Conservation (phyloP, 176 grass and related monocot genomes). For the Musa beccarii region DNA sequence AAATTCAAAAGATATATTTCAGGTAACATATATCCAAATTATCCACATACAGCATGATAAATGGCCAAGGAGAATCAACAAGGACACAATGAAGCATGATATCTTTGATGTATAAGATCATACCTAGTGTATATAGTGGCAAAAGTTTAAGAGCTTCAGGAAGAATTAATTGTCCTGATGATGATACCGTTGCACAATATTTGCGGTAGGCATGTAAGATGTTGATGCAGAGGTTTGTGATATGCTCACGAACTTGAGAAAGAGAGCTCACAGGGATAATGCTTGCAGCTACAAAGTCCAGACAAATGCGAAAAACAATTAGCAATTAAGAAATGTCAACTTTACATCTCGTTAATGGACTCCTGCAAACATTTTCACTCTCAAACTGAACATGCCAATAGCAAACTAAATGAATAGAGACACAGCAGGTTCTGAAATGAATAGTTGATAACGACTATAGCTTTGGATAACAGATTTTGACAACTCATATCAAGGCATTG, state of each 20-base stretch:
- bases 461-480: too few relatives aligned
- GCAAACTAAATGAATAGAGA: not conserved
- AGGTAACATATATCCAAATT: not conserved
- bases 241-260: constrained; percentile 57
- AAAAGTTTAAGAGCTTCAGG: constrained; percentile 86
- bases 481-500: not conserved
- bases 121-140: constrained; percentile 85
- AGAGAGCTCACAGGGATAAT: constrained; percentile 39
- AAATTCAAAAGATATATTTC: too few relatives aligned
- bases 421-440: too few relatives aligned
- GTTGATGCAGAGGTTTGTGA: constrained; percentile 70
- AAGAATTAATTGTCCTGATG: constrained; percentile 77
- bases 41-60: not conserved
- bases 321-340: not conserved
- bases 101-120: not conserved
- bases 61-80: not conserved
- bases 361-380: not conserved
- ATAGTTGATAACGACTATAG: not conserved
- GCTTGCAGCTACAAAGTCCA: constrained; percentile 47
- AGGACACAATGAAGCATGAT: not conserved
- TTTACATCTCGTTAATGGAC: not conserved
- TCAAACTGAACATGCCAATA: not conserved
- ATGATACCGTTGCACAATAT: constrained; percentile 67
- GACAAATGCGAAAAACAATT: constrained; percentile 8
- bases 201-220: constrained; percentile 78